A percentile compares a stretch with the other conserved stretches of the same genome.
Evolutionary conservation across 257 asterid genomes (phyloP).

Genomic region (Orobanche coerulescens): DNA sequence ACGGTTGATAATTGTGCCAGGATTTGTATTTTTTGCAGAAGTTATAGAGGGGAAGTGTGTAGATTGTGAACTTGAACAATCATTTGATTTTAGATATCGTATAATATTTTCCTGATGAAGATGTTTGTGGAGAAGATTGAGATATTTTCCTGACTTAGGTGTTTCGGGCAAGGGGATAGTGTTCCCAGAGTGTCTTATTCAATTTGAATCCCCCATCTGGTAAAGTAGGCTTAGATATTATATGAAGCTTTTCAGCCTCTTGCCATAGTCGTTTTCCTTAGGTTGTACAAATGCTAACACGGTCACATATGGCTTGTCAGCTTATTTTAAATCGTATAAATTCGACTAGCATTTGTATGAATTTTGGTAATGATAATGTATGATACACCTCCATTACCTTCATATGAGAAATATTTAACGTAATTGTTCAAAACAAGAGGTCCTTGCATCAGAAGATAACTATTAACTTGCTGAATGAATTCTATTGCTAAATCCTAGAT

Average conservation of each 20-base stretch:
- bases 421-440: background rate
- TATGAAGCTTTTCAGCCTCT: background rate
- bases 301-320: no score
- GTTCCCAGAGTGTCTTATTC: background rate
- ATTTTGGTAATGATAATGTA: no score
- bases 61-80: conserved; percentile 6
- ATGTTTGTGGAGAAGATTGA: no score
- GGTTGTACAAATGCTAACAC: background rate
- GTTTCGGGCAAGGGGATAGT: background rate
- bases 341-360: no score
- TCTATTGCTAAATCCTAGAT: background rate
- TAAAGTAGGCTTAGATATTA: no score
- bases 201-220: background rate
- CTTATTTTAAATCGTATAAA: no score
- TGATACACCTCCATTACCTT: no score
- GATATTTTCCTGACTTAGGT: background rate
- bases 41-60: background rate
- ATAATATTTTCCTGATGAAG: background rate
- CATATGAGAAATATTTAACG: no score
- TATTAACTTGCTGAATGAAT: background rate
- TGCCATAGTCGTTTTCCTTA: background rate
- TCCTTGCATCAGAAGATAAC: background rate
- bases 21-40: background rate
- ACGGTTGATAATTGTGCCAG: background rate
- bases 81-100: background rate